phyloP scores from a whole-genome alignment of 2,329 filamentous ascomycete genomes.

The Cadophora gregata region DNA sequence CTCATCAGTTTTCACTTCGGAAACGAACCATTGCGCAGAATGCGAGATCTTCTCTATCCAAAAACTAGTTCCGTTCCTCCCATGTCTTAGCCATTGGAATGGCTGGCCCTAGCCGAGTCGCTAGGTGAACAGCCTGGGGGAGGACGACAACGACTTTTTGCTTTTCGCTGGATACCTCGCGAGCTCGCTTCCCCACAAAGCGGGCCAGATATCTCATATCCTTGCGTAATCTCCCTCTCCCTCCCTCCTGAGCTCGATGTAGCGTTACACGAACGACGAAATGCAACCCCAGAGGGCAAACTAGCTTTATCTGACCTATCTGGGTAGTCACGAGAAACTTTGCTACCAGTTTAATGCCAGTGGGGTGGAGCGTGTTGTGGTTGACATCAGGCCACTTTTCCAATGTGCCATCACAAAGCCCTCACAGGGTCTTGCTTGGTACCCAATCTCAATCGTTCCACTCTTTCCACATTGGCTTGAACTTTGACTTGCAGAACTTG shows the following conservation, averaged over 20 bases:
- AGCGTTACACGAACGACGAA: background rate
- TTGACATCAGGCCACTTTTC: background rate
- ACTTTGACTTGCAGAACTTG: background rate
- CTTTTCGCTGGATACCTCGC: no score
- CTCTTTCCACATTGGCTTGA: background rate
- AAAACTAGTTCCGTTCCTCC: background rate
- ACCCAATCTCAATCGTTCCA: background rate
- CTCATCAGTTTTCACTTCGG: background rate
- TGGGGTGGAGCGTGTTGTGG: background rate
- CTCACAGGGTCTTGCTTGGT: background rate
- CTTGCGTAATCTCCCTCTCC: background rate
- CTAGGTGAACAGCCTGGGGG: background rate
- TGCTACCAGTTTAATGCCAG: background rate
- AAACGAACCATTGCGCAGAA: background rate
- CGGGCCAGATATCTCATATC: background rate
- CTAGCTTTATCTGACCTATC: background rate
- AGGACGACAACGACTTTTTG: no score
- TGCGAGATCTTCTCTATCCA: background rate
- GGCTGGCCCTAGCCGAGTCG: background rate
- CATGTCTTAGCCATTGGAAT: constrained; percentile 1
- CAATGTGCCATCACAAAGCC: background rate
- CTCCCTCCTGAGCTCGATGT: background rate
- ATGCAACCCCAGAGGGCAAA: background rate
- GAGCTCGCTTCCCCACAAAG: background rate
- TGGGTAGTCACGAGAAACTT: background rate